Percentiles rank a stretch among this genome's conserved stretches.
These are phyloP conservation scores for Pterocarpus santalinus DNA, from an alignment of 306 rosid species.

Conservation along the genomic window DNA sequence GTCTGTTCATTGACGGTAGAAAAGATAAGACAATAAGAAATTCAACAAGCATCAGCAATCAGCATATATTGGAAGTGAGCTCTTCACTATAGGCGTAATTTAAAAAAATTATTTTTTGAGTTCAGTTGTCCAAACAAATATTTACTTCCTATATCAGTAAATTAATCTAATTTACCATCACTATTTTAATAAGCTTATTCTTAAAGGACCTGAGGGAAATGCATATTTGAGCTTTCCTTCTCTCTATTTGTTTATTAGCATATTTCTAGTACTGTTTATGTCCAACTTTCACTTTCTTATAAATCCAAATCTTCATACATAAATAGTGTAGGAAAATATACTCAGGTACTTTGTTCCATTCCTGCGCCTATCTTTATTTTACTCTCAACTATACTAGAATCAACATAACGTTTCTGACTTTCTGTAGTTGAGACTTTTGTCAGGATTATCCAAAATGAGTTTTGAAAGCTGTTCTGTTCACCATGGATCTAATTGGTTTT, in stretches of 20 bases:
- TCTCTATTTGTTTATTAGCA: no score
- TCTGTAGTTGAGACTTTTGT: no score
- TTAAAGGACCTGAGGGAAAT: no score
- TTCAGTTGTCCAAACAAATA: constrained; percentile 7
- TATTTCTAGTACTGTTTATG: constrained; percentile 4
- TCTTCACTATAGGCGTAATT: constrained; percentile 1
- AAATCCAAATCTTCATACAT: neutral
- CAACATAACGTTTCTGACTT: no score
- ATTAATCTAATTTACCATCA: neutral
- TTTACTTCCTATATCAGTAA: constrained; percentile 5
- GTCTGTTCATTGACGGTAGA: constrained; percentile 18
- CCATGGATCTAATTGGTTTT: no score
- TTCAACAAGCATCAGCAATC: constrained; percentile 32
- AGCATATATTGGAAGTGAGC: constrained; percentile 48
- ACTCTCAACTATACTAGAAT: neutral
- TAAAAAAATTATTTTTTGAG: neutral
- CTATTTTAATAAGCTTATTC: no score
- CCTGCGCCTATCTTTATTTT: neutral
- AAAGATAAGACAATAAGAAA: constrained; percentile 24
- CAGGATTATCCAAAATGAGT: no score
- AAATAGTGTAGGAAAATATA: neutral
- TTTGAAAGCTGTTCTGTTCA: no score
- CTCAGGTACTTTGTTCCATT: neutral
- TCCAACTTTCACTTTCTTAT: neutral
- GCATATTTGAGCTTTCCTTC: no score